phyloP scores from a whole-genome alignment of 2,329 filamentous ascomycete species.

The Emergomyces orientalis region DNA sequence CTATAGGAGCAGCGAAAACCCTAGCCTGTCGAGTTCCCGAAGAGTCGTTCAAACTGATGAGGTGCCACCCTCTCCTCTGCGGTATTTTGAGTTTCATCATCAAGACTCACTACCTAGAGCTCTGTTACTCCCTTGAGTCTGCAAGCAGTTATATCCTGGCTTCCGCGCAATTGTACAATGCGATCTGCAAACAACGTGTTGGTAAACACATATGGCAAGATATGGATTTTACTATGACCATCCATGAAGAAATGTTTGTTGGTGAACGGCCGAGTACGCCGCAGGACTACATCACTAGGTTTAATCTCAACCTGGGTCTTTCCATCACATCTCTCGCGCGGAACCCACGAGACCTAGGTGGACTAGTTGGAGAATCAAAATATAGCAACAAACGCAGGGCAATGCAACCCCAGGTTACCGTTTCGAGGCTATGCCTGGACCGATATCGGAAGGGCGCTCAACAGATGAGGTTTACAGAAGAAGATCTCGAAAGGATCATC shows the following conservation, averaged over 20 bases:
- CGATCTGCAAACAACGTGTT: conserved; percentile 25
- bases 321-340: conserved; percentile 25
- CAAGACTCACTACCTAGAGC: conserved; percentile 25
- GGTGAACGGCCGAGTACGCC: conserved; percentile 25
- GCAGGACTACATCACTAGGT: conserved; percentile 30
- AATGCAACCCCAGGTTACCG: conserved; percentile 17
- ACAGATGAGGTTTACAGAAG: conserved; percentile 24
- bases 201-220: conserved; percentile 31
- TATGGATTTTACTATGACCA: conserved; percentile 29
- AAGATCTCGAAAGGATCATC: conserved; percentile 31
- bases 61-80: conserved; percentile 31
- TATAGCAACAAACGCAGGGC: conserved; percentile 25
- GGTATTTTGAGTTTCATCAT: conserved; percentile 33
- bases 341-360: conserved; percentile 13
- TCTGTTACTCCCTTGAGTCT: conserved; percentile 26
- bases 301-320: too few relatives aligned
- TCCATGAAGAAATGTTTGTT: conserved; percentile 31
- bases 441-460: conserved; percentile 23
- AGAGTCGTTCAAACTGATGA: conserved; percentile 24
- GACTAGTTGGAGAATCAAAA: conserved; percentile 18
- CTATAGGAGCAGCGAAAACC: conserved; percentile 15
- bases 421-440: conserved; percentile 32
- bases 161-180: conserved; percentile 38
- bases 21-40: conserved; percentile 2
- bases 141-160: conserved; percentile 29